Base-by-base conservation (phyloP, 2,329 filamentous ascomycete genomes). In the Trichoderma guizhouense region DNA sequence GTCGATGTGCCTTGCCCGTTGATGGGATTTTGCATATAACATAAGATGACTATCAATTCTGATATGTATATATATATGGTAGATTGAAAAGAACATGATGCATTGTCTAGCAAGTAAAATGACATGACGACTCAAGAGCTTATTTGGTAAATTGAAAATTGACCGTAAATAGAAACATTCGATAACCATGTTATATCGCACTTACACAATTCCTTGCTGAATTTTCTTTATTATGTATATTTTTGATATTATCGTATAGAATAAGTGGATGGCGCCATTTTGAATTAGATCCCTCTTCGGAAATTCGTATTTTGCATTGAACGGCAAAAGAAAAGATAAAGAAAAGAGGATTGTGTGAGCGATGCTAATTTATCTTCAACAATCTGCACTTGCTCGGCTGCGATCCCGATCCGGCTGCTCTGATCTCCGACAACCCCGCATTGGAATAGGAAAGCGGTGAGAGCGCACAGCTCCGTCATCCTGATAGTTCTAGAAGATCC, bases 401-500 rank as follows among this genome's bases (percentile, higher is more conserved):
- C 53, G 36, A 60, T 47, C 58, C 53, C 55, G 71, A 68, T 58
- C 26, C 53, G 26, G 47, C 36, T 34, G 28, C 3, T 7, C 21
- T 26, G 53, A 67, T 61, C 62, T 66, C 26, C 12, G 53, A 36
- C 60, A 60, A 76, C 79, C 79, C 79, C 79, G 79, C 79, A 77
- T 74, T 76, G 21, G 74, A 78, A 77, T 21, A 62, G 80, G 80
- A 74, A 83, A 76, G 81, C 81, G 81, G 81, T 82, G 77, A 79
- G 71, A 8, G 53, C 5, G 63, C 28, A 30, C 64, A 72, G 60
- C 75, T 75, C 75, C 77, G 77, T 79, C 77, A 79, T 79, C 55
- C 63, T 72, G 3, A 14, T 72, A 77, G 75, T 83, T 83, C 81
- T 82, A 83, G 81, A 83, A 83, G 78, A 80, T 71, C 68, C 68